Base-by-base conservation (phyloP, 345 rosid genomes). In the Punica granatum region DNA sequence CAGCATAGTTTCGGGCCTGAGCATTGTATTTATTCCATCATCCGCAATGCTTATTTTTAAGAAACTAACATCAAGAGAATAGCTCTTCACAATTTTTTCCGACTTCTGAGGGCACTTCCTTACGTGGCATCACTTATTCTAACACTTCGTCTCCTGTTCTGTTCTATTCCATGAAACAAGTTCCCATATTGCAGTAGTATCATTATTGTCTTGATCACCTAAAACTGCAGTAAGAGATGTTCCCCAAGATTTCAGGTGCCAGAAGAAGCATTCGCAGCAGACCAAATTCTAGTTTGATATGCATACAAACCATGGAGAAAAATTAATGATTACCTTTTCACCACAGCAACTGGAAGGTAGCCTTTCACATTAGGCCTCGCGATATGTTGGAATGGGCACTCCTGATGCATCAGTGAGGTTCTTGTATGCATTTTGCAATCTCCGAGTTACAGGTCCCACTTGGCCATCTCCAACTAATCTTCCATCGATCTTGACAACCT, bases 361-460 rank as follows among this genome's bases (percentile, higher is more conserved):
- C 6, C 11, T 37, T 37, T 37, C 9, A 21, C 30, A 12, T 37
- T 63, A 63, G 30, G 66, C 66, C 26, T 69, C 59, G 35, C 44
- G 6, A 44, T 76, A 75, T 42, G 85, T 72, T 28, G 96, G 98
- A 66, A 92, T 90, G 13, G 87, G 87, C 67, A 88, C 92, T 66
- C 97, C 93, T 5, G 83, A 79, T 11, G 73, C 81, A 56, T 81
- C 85, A 7, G 91, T 88, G 28, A 88, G 76, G 9, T 67, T 87
- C 69, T 90, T 81, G 82, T 90, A 88, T 46, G 77, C 86, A 3
- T 71, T 77, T 76, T 92, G 96, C 48, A 92, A n/a, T 69, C 74
- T 74, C 70, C 70, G 80, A 6, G 92, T 90, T 39, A 90, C 77
- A 0, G 80, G 84, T 28, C 95, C 92, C 16, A 88, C 95, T 79